Evolutionary conservation across 1,284 basidiomycete species (phyloP), one percentile per base, ranked within the genome.

Genomic region (Cutaneotrichosporon spelunceum): DNA sequence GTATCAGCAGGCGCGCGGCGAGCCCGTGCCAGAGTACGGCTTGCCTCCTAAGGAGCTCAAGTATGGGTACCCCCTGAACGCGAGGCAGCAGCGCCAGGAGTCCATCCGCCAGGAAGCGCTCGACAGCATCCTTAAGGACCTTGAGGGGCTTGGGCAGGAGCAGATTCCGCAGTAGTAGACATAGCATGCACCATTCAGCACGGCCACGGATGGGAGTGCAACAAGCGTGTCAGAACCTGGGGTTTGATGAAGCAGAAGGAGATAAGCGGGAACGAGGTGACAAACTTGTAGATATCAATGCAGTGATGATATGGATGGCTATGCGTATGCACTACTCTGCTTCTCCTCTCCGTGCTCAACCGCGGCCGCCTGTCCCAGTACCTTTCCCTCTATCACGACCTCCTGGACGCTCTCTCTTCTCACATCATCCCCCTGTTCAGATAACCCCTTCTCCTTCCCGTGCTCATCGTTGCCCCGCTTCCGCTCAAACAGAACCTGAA

Each of bases 11-110:
- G 53, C 67, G 53, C 63, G 68, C 24, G 66, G 69, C 14, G 64
- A 59, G 33, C 62, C 56, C 27, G 89, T 91, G 72, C 87, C 88
- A 21, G 80, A 81, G 53, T 93, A 83, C 77, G 88, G 86, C 23
- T 82, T 81, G 60, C 81, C 83, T 55, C 85, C 83, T 73, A 83
- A 85, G 73, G 72, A 73, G 65, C 59, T 72, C 29, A 60, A 65
- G 45, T 79, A 74, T 63, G 73, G 72, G 9, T 69, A 72, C 54
- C 76, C 77, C 3, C 58, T 74, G 59, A 68, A 60, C 42, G 71
- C 72, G 23, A 72, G 69, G 64, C 59, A 57, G 50, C 54, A 63
- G 55, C 56, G 65, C 56, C 61, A 47, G 26, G 70, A 72, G 45
- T 64, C 62, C 33, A 44, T 67, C 8, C 64, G 71, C 58, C 61